Evolutionary conservation across 495 filamentous ascomycete genomes (phyloP), one percentile per base, ranked within the genome.

Genomic region (Penicillium salamii): DNA sequence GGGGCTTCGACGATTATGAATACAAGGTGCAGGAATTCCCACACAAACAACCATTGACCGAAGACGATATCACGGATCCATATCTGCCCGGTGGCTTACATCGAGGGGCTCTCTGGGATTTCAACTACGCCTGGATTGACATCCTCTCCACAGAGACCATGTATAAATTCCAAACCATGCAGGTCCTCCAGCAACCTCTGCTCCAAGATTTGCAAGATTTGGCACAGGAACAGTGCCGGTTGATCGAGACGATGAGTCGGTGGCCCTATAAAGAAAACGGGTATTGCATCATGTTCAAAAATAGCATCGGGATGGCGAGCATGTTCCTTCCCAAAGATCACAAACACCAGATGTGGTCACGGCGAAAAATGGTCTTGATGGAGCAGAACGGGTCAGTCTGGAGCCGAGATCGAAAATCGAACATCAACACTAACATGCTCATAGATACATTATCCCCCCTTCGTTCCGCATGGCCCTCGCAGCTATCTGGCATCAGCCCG

Each of bases 401-500:
- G 78, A 3, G 14, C 14, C 38, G 20, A 4, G 23, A 26, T 26
- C 8, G 8, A 26, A 26, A 26, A n/a, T n/a, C n/a, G n/a, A n/a
- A n/a, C n/a, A n/a, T n/a, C n/a, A n/a, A n/a, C n/a, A n/a, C n/a
- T n/a, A n/a, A n/a, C n/a, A n/a, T 26, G 3, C 23, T 26, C 8
- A 3, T 26, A 26, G 23, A 26, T 26, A 26, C 8, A 14, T 14
- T 12, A 23, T 47, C 17, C 28, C 24, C 24, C 31, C 26, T 24
- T 97, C 92, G 35, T 96, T 91, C 66, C 88, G 92, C 57, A 66
- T 70, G 19, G 80, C 78, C 42, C 84, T 98, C 74, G 80, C 87
- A 12, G 79, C 83, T 23, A 62, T 87, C 26, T 95, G 90, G 77
- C 70, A 78, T 53, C 72, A 85, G 28, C 78, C 81, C 8, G 84